Base-by-base conservation (phyloP, 2,329 filamentous ascomycete genomes). In the Macrophomina tecta region DNA sequence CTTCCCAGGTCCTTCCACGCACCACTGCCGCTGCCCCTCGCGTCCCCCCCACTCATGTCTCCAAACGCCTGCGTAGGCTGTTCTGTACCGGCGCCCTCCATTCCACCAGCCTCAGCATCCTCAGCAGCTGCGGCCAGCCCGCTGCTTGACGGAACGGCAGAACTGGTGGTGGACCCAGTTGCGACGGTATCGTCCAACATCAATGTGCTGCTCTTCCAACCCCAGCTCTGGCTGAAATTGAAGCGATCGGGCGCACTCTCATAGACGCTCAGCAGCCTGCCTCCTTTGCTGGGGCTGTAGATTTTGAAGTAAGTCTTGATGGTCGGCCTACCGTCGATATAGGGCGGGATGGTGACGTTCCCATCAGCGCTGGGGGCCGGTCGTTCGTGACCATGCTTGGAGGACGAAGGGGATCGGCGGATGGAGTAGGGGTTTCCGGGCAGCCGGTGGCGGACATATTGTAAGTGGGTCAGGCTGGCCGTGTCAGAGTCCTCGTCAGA, bases 291-390 rank as follows among this genome's bases (percentile, higher is more conserved):
- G 0, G 86, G 85, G n/a, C 79, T 83, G 75, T 87, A 88, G 63
- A 88, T 87, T 72, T 87, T 87, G 77, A 87, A 88, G 70, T 88
- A 88, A 0, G 86, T 87, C 71, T 83, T 84, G 73, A 88, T 87
- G 1, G 84, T 86, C 0, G 85, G 85, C 1, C 85, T 79, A 2
- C 78, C 80, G 70, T 88, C 85, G 40, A 85, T 81, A 69, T 87
- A 88, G 16, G 60, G 66, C n/a, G 66, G 66, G 5, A 87, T 73
- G 0, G 84, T 81, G 0, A 84, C 78, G 32, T 12, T 38, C 11
- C 18, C n/a, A 23, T 23, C 23, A 23, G 23, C 23, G 2, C 23
- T 23, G 34, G 38, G 36, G 5, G 49, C 28, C 12, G 28, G 58
- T 3, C 32, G 34, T 7, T 64, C 62, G 16, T 64, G 62, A 36